Evolutionary conservation across 2,329 filamentous ascomycete genomes (phyloP).

Genomic region (Penicillium sp.): DNA sequence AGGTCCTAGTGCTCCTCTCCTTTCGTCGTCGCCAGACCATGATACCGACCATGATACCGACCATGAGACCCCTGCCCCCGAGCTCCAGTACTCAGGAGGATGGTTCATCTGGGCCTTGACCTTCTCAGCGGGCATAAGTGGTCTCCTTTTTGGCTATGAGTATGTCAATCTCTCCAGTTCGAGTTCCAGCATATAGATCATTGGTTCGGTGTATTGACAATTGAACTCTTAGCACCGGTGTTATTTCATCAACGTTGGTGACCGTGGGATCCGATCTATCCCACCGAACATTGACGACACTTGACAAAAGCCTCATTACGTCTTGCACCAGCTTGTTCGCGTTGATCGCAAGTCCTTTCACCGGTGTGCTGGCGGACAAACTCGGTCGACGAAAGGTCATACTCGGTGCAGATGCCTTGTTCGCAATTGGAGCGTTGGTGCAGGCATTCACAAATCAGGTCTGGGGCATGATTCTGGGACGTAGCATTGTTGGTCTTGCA

Average conservation of each 20-base stretch:
- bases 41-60: slow-evolving; percentile 13
- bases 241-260: slow-evolving; percentile 63
- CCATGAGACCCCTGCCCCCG: slow-evolving; percentile 6
- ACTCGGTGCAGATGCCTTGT: slow-evolving; percentile 48
- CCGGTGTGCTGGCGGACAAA: slow-evolving; percentile 55
- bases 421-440: slow-evolving; percentile 46
- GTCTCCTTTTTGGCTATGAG: slow-evolving; percentile 65
- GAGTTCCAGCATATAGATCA: background rate
- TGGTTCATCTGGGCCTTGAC: slow-evolving; percentile 59
- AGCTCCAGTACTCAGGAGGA: slow-evolving; percentile 29
- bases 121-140: slow-evolving; percentile 59
- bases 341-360: slow-evolving; percentile 57
- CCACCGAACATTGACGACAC: slow-evolving; percentile 50
- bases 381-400: slow-evolving; percentile 52
- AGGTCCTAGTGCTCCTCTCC: slow-evolving; percentile 34
- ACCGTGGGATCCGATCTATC: slow-evolving; percentile 58
- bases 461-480: slow-evolving; percentile 49
- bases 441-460: slow-evolving; percentile 46
- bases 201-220: slow-evolving; percentile 12
- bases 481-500: slow-evolving; percentile 50
- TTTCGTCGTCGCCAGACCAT: slow-evolving; percentile 21
- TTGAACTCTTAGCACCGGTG: slow-evolving; percentile 53
- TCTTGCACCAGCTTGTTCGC: slow-evolving; percentile 61
- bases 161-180: slow-evolving; percentile 29
- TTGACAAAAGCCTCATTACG: slow-evolving; percentile 62